Evolutionary conservation across 257 asterid genomes (phyloP), one percentile per base, ranked within the genome.

Genomic region (Coffea eugenioides): DNA sequence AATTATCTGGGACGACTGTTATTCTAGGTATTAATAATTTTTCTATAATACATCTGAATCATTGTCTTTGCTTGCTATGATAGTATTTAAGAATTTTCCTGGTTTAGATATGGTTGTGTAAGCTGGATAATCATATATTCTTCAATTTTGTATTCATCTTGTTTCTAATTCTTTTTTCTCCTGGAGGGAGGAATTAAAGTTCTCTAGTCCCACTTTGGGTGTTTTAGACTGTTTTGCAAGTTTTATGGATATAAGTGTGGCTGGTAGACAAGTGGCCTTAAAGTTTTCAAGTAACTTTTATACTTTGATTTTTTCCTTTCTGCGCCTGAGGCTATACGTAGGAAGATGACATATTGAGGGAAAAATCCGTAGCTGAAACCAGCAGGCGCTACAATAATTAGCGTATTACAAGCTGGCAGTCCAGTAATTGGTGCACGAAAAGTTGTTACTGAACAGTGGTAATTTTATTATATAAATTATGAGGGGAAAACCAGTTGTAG

Each of bases 1-100:
- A 91, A 83, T 87, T 96, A 75, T 91, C 97, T 48, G 93, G 86
- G 59, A 59, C 97, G 2, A 87, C 96, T 52, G 96, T 94, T 80
- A 81, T 87, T 80, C 86, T 96, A 90, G 99, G 99, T 93, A 88
- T 77, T 10, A 66, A 65, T 31, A 2, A 73, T 69, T 70, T 62
- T 51, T 18, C 13, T 36, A 23, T 15, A 59, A 61, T 57, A 6
- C 65, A 1, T 43, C 20, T 41, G 11, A 2, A 41, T 57, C 15
- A 59, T 10, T 27, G 12, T 36, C 51, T 75, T 10, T 46, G 20
- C 65, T 2, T 75, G 71, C 23, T 25, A 31, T 54, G 66, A 16
- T 52, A 54, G 16, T 34, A 16, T 52, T 43, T 12, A 31, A 11
- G n/a, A 59, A 49, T 61, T 75, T 74, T 43, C 10, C 20, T 39